Conservation (phyloP, 176 grass and related monocot species). For the Areca catechu region DNA sequence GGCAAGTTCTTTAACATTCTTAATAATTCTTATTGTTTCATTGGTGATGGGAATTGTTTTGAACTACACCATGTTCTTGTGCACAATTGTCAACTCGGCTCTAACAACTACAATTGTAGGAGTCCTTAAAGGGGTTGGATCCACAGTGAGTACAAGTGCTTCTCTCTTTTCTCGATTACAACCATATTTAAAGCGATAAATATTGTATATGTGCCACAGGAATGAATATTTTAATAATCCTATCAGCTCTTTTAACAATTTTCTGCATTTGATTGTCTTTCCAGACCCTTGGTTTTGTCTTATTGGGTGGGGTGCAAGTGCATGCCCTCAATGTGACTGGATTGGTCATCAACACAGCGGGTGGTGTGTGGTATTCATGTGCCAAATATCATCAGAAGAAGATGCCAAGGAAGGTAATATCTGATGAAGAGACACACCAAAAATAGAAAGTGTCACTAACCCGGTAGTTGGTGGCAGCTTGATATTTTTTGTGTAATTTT, state of each 20-base stretch:
- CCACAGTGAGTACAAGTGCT: slow-evolving; percentile 46
- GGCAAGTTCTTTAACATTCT: slow-evolving; percentile 47
- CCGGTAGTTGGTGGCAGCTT: too few species aligned
- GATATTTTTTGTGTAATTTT: too few species aligned
- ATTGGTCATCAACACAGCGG: slow-evolving; percentile 80
- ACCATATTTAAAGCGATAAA: too few species aligned
- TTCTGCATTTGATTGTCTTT: not conserved
- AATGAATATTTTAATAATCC: too few species aligned
- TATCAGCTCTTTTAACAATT: too few species aligned
- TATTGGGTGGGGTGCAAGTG: slow-evolving; percentile 81
- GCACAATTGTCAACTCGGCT: slow-evolving; percentile 93
- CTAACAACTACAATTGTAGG: slow-evolving; percentile 94
- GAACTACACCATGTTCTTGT: slow-evolving; percentile 96
- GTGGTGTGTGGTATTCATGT: slow-evolving; percentile 88
- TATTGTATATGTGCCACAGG: too few species aligned
- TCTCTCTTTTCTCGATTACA: not conserved
- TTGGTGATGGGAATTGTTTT: slow-evolving; percentile 81
- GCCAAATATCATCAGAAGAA: slow-evolving; percentile 84
- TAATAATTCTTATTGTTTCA: slow-evolving; percentile 53
- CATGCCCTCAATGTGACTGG: slow-evolving; percentile 72
- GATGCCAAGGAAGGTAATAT: slow-evolving; percentile 25
- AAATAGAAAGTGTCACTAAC: slow-evolving; percentile 3
- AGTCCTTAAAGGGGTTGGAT: slow-evolving; percentile 90
- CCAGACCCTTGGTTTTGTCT: slow-evolving; percentile 84
- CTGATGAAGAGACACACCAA: slow-evolving; percentile 42